phyloP scores from a whole-genome alignment of 345 rosid species.

The Pistacia vera region DNA sequence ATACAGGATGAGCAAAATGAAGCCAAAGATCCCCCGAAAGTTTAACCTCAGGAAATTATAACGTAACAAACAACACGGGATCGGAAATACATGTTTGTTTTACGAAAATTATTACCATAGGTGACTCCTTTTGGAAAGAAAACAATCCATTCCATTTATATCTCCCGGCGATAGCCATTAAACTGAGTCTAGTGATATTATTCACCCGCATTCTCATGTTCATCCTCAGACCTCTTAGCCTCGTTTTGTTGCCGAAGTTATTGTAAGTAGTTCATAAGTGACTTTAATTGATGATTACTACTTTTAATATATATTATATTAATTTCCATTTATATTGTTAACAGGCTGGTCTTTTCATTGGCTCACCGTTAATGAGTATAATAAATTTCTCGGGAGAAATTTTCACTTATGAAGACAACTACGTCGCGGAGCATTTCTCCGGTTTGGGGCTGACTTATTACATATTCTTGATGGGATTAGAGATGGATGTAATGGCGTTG shows the following conservation, averaged over 20 bases:
- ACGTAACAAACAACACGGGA: not conserved
- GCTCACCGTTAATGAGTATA: not conserved
- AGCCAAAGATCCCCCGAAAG: not conserved
- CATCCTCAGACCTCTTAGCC: constrained; percentile 36
- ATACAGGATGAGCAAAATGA: not conserved
- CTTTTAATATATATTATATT: no score
- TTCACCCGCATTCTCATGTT: constrained; percentile 19
- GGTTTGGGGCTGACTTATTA: constrained; percentile 27
- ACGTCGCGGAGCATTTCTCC: constrained; percentile 19
- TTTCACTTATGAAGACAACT: constrained; percentile 7
- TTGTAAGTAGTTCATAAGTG: constrained; percentile 23
- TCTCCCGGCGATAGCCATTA: constrained; percentile 29
- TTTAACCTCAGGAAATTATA: not conserved
- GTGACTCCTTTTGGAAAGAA: constrained; percentile 22
- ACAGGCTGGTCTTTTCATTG: constrained; percentile 23
- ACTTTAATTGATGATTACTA: no score
- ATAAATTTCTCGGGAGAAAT: not conserved
- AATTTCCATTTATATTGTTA: no score
- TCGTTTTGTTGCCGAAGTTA: constrained; percentile 29
- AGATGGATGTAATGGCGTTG: constrained; percentile 29
- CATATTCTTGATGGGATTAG: constrained; percentile 40
- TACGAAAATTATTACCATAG: not conserved
- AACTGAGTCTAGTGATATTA: constrained; percentile 17
- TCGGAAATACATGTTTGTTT: constrained; percentile 12
- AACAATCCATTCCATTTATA: constrained; percentile 23